A percentile compares a stretch with the other conserved stretches of the same genome.
phyloP scores from a whole-genome alignment of 23 red algal species.

The Cyanidioschyzon merolae region DNA sequence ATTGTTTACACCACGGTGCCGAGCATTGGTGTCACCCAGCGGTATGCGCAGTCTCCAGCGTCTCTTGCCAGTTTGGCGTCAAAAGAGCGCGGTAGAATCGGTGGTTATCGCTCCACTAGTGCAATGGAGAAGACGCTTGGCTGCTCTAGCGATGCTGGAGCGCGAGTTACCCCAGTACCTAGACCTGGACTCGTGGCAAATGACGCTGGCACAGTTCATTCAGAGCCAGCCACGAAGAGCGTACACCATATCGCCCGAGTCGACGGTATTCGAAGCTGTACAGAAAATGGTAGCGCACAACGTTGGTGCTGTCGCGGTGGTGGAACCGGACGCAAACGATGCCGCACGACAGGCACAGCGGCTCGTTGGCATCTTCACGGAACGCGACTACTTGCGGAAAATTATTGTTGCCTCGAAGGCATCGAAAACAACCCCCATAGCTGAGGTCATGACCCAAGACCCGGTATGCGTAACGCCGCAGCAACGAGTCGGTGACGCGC shows the following conservation, averaged over 20 bases:
- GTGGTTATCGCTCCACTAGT: too few species aligned
- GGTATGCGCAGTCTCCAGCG: too few species aligned
- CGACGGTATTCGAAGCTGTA: conserved; percentile 24
- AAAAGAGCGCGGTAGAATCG: too few species aligned
- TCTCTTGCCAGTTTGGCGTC: too few species aligned
- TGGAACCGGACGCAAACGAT: background rate
- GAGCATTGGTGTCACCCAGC: too few species aligned
- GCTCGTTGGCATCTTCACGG: conserved; percentile 30
- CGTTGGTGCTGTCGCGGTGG: conserved; percentile 24
- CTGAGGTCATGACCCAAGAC: conserved; percentile 20
- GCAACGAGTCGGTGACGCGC: conserved; percentile 10
- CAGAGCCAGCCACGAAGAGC: background rate
- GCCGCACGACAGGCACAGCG: background rate
- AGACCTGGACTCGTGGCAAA: conserved; percentile 7
- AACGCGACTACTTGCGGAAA: conserved; percentile 33
- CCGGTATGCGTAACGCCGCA: conserved; percentile 22
- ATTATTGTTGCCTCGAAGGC: conserved; percentile 13
- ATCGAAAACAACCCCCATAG: conserved; percentile 20
- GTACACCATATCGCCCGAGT: conserved; percentile 10
- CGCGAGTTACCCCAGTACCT: background rate
- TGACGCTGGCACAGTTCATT: conserved; percentile 7
- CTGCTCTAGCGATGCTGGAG: background rate
- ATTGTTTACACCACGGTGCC: too few species aligned
- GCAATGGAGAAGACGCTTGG: too few species aligned
- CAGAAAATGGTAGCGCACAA: conserved; percentile 34